A percentile compares a stretch with the other conserved stretches of the same genome.
Conservation (phyloP, 2,329 filamentous ascomycete species). For the Oidium heveae region DNA sequence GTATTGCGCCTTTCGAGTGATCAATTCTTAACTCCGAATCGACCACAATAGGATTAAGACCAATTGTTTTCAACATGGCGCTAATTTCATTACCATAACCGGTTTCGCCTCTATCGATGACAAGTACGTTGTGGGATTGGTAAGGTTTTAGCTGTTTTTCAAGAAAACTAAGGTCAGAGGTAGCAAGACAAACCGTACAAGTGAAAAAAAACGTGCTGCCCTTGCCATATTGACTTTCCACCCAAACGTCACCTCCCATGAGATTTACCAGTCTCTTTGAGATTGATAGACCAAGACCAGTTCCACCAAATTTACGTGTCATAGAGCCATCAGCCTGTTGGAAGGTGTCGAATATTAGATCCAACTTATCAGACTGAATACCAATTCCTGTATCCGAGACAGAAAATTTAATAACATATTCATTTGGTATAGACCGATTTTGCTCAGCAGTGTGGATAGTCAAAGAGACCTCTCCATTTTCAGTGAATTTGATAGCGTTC, state of each 20-base stretch:
- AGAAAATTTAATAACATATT: slow-evolving; percentile 87
- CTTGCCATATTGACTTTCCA: slow-evolving; percentile 72
- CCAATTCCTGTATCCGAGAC: slow-evolving; percentile 94
- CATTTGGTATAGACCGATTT: slow-evolving; percentile 38
- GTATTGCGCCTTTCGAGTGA: slow-evolving; percentile 28
- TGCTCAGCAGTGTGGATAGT: slow-evolving; percentile 55
- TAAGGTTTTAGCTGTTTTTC: slow-evolving; percentile 74
- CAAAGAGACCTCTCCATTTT: slow-evolving; percentile 84
- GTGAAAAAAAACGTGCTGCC: slow-evolving; percentile 95
- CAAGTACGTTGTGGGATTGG: slow-evolving; percentile 72
- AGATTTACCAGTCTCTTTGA: slow-evolving; percentile 85
- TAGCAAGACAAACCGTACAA: slow-evolving; percentile 65
- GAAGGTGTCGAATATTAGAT: slow-evolving; percentile 96
- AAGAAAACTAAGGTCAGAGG: slow-evolving; percentile 52
- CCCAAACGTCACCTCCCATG: slow-evolving; percentile 93
- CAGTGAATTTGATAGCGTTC: slow-evolving; percentile 97
- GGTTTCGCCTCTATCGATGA: slow-evolving; percentile 78
- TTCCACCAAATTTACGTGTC: slow-evolving; percentile 86
- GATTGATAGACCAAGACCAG: slow-evolving; percentile 79
- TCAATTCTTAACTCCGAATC: slow-evolving; percentile 44
- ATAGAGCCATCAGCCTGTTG: slow-evolving; percentile 95
- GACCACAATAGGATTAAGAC: slow-evolving; percentile 64
- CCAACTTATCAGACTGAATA: slow-evolving; percentile 82
- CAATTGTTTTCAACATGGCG: slow-evolving; percentile 52
- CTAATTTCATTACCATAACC: slow-evolving; percentile 52